Evolutionary conservation across 129 eudicot species (phyloP), one percentile per base, ranked within the genome.

Genomic region (Solidago caesia): DNA sequence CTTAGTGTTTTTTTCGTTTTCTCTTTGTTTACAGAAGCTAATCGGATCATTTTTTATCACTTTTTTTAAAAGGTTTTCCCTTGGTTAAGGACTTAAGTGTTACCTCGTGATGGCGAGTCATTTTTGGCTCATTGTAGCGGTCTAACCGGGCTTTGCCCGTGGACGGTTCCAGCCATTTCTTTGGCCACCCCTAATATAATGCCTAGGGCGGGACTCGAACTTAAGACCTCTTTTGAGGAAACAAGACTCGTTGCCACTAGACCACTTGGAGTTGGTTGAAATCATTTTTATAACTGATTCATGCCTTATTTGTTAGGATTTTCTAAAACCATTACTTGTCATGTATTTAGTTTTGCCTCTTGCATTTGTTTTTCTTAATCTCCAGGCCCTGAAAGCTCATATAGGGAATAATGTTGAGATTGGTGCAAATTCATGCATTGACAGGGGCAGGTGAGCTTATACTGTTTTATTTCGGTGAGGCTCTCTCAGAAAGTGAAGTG

Each of bases 341-440:
- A 47, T 45, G 39, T 7, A 48, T 48, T 7, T 1, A 48, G 12
- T 48, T 7, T 48, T 48, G 11, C 39, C 39, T 33, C 39, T 33
- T 33, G 39, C 39, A 33, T 33, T 45, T 68, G 14, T 42, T 12
- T 21, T 33, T 55, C 45, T 60, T 75, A 39, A 44, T 66, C 10
- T 81, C 67, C 81, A 91, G 99, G 74, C 56, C 7, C 44, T 91
- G 79, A 79, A 84, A 81, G 94, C 80, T 71, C 82, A 73, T 44
- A 87, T 91, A 73, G 99, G 94, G 72, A 82, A 89, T 83, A 85
- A 87, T 75, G 99, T 95, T 49, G 97, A 95, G 82, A 85, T 91
- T 49, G 99, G 99, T 80, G 97, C 99, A 55, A 91, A 89, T 78
- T 82, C 99, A 41, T 95, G 99, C 79, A 80, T 95, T 71, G 99